Conservation (phyloP, 352 stramenopile species). For the Albugo laibachii region DNA sequence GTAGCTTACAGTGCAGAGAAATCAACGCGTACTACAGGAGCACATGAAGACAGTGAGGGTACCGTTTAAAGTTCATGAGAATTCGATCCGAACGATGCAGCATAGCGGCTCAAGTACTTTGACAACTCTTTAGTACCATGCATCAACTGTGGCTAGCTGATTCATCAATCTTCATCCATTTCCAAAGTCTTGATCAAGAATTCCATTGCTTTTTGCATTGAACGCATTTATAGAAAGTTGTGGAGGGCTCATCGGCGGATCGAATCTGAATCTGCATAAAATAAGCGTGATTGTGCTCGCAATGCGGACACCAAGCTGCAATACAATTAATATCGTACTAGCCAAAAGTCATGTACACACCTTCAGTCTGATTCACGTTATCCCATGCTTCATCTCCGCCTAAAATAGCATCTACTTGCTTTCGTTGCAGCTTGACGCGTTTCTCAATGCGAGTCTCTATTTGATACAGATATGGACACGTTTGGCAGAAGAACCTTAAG, state of each 20-base stretch:
- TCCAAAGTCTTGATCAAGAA: conserved; percentile 22
- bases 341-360: too few species aligned
- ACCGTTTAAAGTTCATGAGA: background rate
- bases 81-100: background rate
- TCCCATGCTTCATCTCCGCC: conserved; percentile 94
- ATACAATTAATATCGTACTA: background rate
- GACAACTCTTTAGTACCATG: too few species aligned
- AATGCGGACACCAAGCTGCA: conserved; percentile 85
- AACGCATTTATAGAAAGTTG: conserved; percentile 99
- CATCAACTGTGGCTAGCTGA: too few species aligned
- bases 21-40: too few species aligned
- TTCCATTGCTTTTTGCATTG: conserved; percentile 96
- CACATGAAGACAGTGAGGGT: background rate
- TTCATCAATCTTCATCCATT: too few species aligned
- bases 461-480: conserved; percentile 77
- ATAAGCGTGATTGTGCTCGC: conserved; percentile 92
- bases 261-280: conserved; percentile 99
- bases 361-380: conserved; percentile 95
- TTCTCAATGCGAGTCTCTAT: conserved; percentile 79
- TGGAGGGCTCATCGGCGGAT: conserved; percentile 96
- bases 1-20: too few species aligned
- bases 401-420: conserved; percentile 97
- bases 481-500: conserved; percentile 83
- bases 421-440: conserved; percentile 83
- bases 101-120: too few species aligned